Evolutionary conservation across 1,284 basidiomycete genomes (phyloP).

Genomic region (Microbotryum scabiosae): DNA sequence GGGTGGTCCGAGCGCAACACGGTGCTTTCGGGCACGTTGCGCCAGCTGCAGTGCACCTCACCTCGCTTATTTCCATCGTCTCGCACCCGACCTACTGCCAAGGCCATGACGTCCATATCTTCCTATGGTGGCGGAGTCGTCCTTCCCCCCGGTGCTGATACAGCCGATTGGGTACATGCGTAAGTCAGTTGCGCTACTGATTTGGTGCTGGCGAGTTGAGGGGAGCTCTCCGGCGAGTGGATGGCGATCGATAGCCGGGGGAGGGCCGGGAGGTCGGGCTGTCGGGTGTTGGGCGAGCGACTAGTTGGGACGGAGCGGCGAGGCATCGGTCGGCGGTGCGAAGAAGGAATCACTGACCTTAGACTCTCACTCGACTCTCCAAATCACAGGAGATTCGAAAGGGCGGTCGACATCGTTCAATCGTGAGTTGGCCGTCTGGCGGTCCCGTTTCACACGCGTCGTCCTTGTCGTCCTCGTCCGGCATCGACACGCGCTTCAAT

Average conservation of each 20-base stretch:
- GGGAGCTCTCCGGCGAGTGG: neutral
- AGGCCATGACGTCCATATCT: neutral
- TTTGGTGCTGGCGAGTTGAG: neutral
- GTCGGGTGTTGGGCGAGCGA: no score
- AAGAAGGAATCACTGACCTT: neutral
- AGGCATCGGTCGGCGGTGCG: no score
- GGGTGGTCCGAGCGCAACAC: no score
- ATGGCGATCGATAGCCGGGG: neutral
- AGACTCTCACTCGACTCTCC: neutral
- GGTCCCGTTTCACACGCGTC: neutral
- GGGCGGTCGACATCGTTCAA: conserved; percentile 90
- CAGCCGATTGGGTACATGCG: conserved; percentile 20
- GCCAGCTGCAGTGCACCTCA: no score
- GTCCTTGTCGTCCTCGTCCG: no score
- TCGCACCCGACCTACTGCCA: no score
- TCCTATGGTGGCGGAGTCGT: neutral
- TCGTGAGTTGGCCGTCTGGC: conserved; percentile 36
- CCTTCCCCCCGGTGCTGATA: conserved; percentile 2
- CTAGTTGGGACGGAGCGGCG: no score
- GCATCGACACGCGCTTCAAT: no score
- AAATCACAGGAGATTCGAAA: conserved; percentile 62
- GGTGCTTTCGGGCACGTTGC: no score
- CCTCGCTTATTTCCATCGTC: no score
- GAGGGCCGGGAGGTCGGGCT: no score
- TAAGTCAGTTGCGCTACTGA: neutral